Base-by-base conservation (phyloP, 2,329 filamentous ascomycete species). In the Lachnellula willkommii region DNA sequence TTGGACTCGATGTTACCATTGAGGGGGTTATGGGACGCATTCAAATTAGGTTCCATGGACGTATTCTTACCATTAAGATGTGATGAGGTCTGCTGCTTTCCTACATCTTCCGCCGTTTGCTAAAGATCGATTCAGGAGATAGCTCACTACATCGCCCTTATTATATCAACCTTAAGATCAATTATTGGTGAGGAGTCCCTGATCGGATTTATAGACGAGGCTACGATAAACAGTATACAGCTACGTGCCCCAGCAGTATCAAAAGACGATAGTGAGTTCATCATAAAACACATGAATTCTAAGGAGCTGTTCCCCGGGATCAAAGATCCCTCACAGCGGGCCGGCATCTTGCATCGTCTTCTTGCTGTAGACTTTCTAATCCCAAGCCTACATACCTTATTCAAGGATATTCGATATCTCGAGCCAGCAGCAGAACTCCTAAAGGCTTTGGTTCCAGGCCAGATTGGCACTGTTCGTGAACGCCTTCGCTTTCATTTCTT, bases 371-470 rank as follows among this genome's bases (percentile, higher is more conserved):
- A 56, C 28, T 36, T 50, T n/a, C 35, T 53, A n/a, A 60, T 60
- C 53, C 53, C 32, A 43, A 60, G 45, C 39, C 35, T 60, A 12
- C 50, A 50, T 54, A 58, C 46, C 24, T 45, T 60, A 51, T 35
- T 60, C 22, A 55, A 50, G 42, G 46, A 60, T 26, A 50, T 60
- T 14, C 50, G 47, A 37, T 60, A 58, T 39, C 45, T 60, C 7
- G 51, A 87, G 84, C 36, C 32, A 24, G 36, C 24, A 24, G 52
- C 35, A 8, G 42, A 42, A 24, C 26, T 54, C 35, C 26, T 54
- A 20, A 36, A 24, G 9, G 35, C 32, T 39, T 26, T 54, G 28
- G n/a, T 54, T 22, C 52, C 14, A 49, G 20, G n/a, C 15, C 28
- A 24, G 26, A 53, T 47, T 15, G 39, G 15, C 20, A 56, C 40